Base-by-base conservation (phyloP, 75 land plant species). In the Selaginella moellendorffii region DNA sequence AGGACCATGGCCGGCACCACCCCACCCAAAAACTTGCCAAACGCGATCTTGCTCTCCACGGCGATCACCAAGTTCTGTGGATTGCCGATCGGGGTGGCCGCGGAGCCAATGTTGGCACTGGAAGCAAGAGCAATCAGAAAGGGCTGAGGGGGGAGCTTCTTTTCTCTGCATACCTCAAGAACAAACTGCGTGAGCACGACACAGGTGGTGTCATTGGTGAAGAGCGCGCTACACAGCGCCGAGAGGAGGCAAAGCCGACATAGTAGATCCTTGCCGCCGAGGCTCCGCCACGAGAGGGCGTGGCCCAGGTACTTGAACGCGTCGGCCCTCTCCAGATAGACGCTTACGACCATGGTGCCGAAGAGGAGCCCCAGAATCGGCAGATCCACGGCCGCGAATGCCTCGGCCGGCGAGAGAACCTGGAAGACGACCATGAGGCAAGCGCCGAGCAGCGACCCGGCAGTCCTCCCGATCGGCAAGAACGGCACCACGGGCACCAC, bases 41-140 rank as follows among this genome's bases (percentile, higher is more conserved):
- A 56, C 59, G 8, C 21, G n/a, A 56, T 56, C 24, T 19, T 19
- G 21, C 59, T 56, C 23, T 56, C 9, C 5, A 56, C 59, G n/a
- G 59, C 59, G n/a, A 56, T 56, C 24, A 56, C 59, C 59, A 56
- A 56, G 24, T 56, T 56, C 59, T 56, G 59, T 2, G 59, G 59
- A 56, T 56, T 56, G 17, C 59, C 59, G n/a, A 56, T 56, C 8
- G 59, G 59, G 24, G 59, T 56, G n/a, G 59, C 59, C 24, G 59
- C 5, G 59, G 59, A 56, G 24, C 59, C 59, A 56, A 56, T 56
- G 21, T 56, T 56, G 8, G 59, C 21, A 56, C 59, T 56, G 24
- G 59, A 21, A 2, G 59, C 59, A 56, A 56, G 59, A 56, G 59
- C 59, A 9, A 56, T 56, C 5, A 56, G 59, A 25, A 56, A 56